Percentiles rank a stretch among this genome's conserved stretches.
phyloP scores from a whole-genome alignment of 345 rosid genomes.

The Rubroshorea leprosula region DNA sequence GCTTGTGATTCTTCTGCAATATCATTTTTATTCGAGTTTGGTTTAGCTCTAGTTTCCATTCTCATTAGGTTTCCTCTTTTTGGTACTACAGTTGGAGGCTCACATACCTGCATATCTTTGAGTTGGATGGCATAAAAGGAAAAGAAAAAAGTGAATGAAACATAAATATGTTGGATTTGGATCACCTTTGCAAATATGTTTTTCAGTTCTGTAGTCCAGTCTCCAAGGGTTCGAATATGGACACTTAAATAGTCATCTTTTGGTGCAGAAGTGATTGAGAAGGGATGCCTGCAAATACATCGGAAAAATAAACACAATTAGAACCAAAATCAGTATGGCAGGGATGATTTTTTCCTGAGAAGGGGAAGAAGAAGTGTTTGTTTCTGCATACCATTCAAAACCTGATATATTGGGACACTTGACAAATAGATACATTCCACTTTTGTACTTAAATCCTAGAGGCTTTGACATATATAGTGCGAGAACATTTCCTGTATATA shows the following conservation, averaged over 20 bases:
- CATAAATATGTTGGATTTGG: not conserved
- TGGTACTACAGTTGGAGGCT: conserved; percentile 36
- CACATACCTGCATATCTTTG: conserved; percentile 52
- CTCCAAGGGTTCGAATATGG: conserved; percentile 87
- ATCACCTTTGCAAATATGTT: conserved; percentile 57
- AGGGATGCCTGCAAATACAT: conserved; percentile 69
- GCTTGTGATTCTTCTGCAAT: conserved; percentile 44
- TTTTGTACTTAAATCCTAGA: conserved; percentile 66
- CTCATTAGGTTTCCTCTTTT: conserved; percentile 49
- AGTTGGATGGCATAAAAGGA: not conserved
- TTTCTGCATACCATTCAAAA: conserved; percentile 65
- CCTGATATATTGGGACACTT: conserved; percentile 76
- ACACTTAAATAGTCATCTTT: conserved; percentile 80
- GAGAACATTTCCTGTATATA: conserved; percentile 85
- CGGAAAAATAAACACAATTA: not conserved
- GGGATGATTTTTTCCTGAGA: not conserved
- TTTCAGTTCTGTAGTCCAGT: conserved; percentile 83
- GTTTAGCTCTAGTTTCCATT: conserved; percentile 57
- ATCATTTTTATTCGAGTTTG: conserved; percentile 21
- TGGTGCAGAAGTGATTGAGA: conserved; percentile 93
- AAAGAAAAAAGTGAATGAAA: not conserved
- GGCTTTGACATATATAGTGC: conserved; percentile 88
- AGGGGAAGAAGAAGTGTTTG: not conserved
- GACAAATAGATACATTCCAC: conserved; percentile 95
- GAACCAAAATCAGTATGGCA: not conserved